These are phyloP conservation scores for Russula brevipes DNA, from an alignment of 768 basidiomycete species.

Conservation along the genomic window DNA sequence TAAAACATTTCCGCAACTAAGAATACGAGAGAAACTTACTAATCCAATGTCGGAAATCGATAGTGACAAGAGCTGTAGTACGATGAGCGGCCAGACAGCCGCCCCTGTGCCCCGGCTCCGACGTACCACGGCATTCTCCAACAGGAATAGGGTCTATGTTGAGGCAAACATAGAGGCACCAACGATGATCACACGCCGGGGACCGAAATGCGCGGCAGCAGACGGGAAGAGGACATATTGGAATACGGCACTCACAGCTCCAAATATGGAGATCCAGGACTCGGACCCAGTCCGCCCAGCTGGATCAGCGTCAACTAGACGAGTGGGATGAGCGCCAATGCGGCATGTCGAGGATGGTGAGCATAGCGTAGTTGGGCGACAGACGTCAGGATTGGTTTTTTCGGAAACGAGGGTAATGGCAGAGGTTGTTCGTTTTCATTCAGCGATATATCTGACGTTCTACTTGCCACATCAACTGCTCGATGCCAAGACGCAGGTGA, in stretches of 20 bases:
- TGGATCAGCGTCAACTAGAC: slow-evolving; percentile 41
- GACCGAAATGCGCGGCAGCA: slow-evolving; percentile 6
- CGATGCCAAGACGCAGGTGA: too few species aligned
- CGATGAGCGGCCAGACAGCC: not conserved
- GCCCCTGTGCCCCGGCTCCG: not conserved
- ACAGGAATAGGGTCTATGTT: slow-evolving; percentile 29
- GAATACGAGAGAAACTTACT: not conserved
- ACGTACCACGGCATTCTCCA: slow-evolving; percentile 9
- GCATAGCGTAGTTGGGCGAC: slow-evolving; percentile 38
- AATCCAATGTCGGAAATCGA: not conserved
- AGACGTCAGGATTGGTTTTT: slow-evolving; percentile 37
- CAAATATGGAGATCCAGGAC: slow-evolving; percentile 34
- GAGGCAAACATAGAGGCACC: slow-evolving; percentile 27
- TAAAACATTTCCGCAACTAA: not conserved
- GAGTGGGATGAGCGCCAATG: slow-evolving; percentile 40
- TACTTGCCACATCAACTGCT: too few species aligned
- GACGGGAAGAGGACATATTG: slow-evolving; percentile 37
- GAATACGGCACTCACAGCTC: slow-evolving; percentile 34
- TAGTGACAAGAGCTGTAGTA: not conserved
- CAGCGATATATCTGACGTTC: not conserved
- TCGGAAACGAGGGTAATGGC: slow-evolving; percentile 35
- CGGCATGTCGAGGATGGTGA: slow-evolving; percentile 38
- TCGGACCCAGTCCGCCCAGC: slow-evolving; percentile 38
- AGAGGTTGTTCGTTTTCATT: slow-evolving; percentile 10
- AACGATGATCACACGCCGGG: not conserved